Evolutionary conservation across 495 filamentous ascomycete genomes (phyloP).

Genomic region (Aspergillus avenaceus): DNA sequence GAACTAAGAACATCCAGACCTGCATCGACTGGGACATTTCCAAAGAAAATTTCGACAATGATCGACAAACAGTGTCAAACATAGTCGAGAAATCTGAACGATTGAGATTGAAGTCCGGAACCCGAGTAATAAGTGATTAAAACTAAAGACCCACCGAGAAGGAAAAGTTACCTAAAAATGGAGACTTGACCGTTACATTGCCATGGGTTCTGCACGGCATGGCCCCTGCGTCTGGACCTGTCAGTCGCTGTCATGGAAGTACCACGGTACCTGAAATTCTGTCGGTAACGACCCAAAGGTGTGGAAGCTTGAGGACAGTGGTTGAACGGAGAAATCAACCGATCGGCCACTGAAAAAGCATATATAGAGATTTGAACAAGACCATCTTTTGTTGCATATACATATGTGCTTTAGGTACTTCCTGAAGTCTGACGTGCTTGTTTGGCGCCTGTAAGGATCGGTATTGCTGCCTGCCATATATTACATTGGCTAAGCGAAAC

Average conservation of each 20-base stretch:
- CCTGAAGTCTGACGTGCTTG: background rate
- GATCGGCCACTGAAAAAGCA: too few relatives aligned
- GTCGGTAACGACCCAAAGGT: background rate
- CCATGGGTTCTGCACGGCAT: constrained; percentile 10
- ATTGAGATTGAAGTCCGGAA: background rate
- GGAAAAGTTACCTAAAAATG: constrained; percentile 2
- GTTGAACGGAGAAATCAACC: too few relatives aligned
- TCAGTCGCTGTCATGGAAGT: constrained; percentile 10
- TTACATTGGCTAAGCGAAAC: background rate
- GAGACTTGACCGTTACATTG: constrained; percentile 6
- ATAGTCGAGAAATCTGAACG: background rate
- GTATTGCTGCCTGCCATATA: background rate
- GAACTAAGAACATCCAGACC: constrained; percentile 1
- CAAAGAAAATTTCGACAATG: background rate
- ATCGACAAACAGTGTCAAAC: constrained; percentile 1
- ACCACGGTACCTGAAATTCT: background rate
- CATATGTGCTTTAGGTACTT: background rate
- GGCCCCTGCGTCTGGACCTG: constrained; percentile 8
- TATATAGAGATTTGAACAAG: background rate
- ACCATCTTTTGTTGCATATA: background rate
- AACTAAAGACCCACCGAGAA: background rate
- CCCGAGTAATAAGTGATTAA: background rate
- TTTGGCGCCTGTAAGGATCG: background rate
- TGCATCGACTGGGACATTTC: constrained; percentile 1
- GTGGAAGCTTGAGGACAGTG: too few relatives aligned